Percentiles rank a stretch among this genome's conserved stretches.
phyloP scores from a whole-genome alignment of 352 stramenopile species.

The Pythium folliculosum region DNA sequence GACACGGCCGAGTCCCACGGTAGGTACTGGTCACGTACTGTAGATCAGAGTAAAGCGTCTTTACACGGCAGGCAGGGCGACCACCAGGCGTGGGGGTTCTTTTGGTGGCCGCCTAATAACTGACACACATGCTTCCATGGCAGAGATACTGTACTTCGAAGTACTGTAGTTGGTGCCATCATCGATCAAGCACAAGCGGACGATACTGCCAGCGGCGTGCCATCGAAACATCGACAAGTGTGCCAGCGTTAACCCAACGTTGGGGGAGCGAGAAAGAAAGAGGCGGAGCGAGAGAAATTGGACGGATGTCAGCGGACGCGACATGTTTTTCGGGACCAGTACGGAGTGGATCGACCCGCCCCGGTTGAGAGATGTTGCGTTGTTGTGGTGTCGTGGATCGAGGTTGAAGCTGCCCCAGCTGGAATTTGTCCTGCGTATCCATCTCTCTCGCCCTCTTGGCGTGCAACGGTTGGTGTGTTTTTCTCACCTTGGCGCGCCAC shows the following conservation, averaged over 20 bases:
- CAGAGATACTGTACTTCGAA: too few species aligned
- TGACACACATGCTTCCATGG: background rate
- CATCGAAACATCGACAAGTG: background rate
- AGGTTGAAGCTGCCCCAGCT: slow-evolving; percentile 4
- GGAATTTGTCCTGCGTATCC: background rate
- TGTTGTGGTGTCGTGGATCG: background rate
- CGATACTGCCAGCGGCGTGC: background rate
- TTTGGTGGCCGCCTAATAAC: background rate
- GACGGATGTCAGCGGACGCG: background rate
- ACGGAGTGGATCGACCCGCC: background rate
- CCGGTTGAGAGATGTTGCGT: background rate
- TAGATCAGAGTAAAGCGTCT: slow-evolving; percentile 13
- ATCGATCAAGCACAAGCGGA: too few species aligned
- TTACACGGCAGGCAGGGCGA: background rate
- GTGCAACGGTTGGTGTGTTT: background rate
- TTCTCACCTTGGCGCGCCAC: background rate
- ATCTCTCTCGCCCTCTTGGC: background rate
- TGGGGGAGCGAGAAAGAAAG: background rate
- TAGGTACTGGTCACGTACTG: slow-evolving; percentile 13
- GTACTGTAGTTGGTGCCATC: too few species aligned
- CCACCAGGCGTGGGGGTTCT: background rate
- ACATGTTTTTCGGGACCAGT: slow-evolving; percentile 1
- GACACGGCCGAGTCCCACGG: background rate
- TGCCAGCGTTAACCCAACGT: background rate
- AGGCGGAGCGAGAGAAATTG: slow-evolving; percentile 2